Base-by-base conservation (phyloP, 805 yeast genomes). In the Sugiyamaella lignohabitans region DNA sequence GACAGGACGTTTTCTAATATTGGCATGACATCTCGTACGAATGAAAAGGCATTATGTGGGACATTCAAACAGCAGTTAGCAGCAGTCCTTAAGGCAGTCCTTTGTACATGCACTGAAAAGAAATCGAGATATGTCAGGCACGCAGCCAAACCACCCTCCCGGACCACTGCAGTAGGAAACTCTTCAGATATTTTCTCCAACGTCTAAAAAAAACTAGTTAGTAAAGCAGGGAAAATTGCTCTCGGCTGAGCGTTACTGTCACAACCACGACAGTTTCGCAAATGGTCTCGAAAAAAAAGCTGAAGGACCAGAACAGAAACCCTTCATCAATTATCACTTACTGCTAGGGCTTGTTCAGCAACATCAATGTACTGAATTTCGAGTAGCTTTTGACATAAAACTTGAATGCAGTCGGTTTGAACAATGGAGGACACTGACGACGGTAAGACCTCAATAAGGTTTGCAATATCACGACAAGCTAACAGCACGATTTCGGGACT, bases 311-410 rank as follows among this genome's bases (percentile, higher is more conserved):
- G 72, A 72, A 48, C 80, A 66, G 1, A 35, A 35, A 18, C 6
- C 5, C 5, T 6, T 6, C 40, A 84, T 21, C 27, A 22, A 10
- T 4, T 6, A 18, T 3, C 18, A 39, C 59, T 66, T 0, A 89
- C 79, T 58, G 82, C 89, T 36, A 88, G 65, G 0, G 88, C 87
- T 64, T 89, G 96, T 60, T 91, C 98, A 0, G 96, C 95, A 45
- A 91, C 69, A 61, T 91, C 98, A 45, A 91, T 89, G 59, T 78
- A 89, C 46, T 80, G 79, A 16, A 91, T 82, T 52, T 87, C 94
- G 48, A 76, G 58, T 32, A 93, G 63, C 51, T 84, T 84, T 4
- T 71, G 67, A 53, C 83, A 77, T 21, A 93, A 69, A 0, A 77
- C 79, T 38, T 79, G 81, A 5, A 35, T 16, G 5, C 88, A 74